Conservation (phyloP, 768 basidiomycete species). For the Gymnopilus junonius region DNA sequence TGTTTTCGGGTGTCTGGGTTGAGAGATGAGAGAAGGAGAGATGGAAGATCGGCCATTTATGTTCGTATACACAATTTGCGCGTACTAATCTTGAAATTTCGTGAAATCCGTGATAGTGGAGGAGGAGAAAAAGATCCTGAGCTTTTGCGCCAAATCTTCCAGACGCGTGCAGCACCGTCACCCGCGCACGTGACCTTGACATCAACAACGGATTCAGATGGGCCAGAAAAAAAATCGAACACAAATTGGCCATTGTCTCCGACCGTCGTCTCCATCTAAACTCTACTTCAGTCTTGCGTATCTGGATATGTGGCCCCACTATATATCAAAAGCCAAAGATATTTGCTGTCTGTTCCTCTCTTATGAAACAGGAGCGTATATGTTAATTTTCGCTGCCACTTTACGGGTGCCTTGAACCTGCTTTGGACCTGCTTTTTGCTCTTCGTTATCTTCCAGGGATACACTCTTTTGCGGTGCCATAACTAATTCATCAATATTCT, state of each 20-base stretch:
- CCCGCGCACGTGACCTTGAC: constrained; percentile 15
- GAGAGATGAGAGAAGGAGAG: constrained; percentile 74
- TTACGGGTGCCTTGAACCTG: not conserved
- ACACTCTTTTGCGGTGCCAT: not conserved
- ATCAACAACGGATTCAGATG: not conserved
- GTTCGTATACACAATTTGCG: constrained; percentile 8
- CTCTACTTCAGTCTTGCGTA: not conserved
- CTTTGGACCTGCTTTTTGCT: not conserved
- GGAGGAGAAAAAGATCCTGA: constrained; percentile 7
- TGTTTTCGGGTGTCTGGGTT: constrained; percentile 72
- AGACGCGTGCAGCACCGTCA: constrained; percentile 20
- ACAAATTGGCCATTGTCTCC: not conserved
- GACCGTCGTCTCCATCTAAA: not conserved
- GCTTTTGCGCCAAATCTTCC: constrained; percentile 16
- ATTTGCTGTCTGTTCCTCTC: not conserved
- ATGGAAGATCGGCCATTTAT: constrained; percentile 67
- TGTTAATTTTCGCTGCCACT: not conserved
- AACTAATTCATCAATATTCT: not conserved
- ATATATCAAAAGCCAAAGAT: not conserved
- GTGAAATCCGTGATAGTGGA: constrained; percentile 17
- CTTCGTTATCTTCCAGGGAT: not conserved
- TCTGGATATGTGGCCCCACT: no score
- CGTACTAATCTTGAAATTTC: constrained; percentile 14
- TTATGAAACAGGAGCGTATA: not conserved
- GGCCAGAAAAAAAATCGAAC: not conserved